These are phyloP conservation scores for Toxoplasma gondii DNA, from an alignment of 169 alveolate genomes.

Conservation along the genomic window DNA sequence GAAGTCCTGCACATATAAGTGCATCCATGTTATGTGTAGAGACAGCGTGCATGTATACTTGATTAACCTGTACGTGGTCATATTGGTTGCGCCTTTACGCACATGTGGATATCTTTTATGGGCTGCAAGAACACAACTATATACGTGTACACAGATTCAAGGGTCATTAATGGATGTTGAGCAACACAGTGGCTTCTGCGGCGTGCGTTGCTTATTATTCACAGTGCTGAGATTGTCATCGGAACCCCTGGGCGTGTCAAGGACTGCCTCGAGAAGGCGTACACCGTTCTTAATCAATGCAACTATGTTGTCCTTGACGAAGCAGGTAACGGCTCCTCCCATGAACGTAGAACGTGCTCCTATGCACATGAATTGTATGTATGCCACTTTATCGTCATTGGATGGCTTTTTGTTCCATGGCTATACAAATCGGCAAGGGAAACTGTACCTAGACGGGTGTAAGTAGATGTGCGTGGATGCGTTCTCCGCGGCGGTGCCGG, in stretches of 20 bases:
- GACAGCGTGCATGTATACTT: not conserved
- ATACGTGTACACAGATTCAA: not conserved
- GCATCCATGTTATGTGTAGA: not conserved
- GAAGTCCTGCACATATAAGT: not conserved
- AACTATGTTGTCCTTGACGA: conserved; percentile 96
- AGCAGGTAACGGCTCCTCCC: conserved; percentile 87
- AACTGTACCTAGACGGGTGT: too few relatives aligned
- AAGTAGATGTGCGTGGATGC: too few relatives aligned
- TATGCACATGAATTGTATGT: too few relatives aligned
- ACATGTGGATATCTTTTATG: not conserved
- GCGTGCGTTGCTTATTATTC: not conserved
- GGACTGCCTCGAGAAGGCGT: conserved; percentile 92
- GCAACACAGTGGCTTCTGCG: not conserved
- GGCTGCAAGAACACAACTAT: not conserved
- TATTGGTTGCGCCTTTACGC: not conserved
- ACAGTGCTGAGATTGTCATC: conserved; percentile 91
- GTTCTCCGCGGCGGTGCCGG: too few relatives aligned
- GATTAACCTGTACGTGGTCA: too few relatives aligned
- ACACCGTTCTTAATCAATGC: conserved; percentile 92
- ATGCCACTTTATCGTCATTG: too few relatives aligned
- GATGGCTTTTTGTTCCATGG: too few relatives aligned
- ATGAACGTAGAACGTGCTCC: not conserved
- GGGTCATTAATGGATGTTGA: not conserved
- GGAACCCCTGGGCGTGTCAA: conserved; percentile 99
- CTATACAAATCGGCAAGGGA: too few relatives aligned